Percentiles rank a stretch among this genome's conserved stretches.
Conservation (phyloP, 2,329 filamentous ascomycete species). For the Paecilomyces fulvus region DNA sequence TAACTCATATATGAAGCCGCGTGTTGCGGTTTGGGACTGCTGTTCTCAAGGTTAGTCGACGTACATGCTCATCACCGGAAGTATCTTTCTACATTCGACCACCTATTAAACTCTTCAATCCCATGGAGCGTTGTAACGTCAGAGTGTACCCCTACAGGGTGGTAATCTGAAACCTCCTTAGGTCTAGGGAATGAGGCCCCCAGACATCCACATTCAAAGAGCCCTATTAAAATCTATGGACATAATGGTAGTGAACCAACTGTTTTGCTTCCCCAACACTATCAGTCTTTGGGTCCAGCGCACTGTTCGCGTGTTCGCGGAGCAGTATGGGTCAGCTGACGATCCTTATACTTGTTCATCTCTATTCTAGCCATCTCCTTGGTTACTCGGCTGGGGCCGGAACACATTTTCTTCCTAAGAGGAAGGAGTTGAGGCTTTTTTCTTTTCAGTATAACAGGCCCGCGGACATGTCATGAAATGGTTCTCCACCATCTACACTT, state of each 20-base stretch:
- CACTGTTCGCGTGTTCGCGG: neutral
- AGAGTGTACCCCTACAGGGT: neutral
- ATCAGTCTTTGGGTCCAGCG: neutral
- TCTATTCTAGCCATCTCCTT: neutral
- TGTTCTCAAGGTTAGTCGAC: neutral
- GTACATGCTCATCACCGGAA: neutral
- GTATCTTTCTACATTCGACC: neutral
- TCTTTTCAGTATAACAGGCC: neutral
- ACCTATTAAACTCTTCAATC: neutral
- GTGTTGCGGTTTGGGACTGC: neutral
- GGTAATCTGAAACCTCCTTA: neutral
- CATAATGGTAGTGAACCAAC: neutral
- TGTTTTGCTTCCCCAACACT: neutral
- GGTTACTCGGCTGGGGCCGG: too few species aligned
- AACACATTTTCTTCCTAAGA: neutral
- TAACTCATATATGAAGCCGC: neutral
- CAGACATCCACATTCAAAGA: neutral
- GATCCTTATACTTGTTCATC: neutral
- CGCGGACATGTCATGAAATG: neutral
- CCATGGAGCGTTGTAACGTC: neutral
- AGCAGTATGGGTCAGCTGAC: neutral
- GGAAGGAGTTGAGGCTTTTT: neutral
- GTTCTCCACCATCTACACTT: neutral
- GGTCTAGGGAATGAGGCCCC: neutral
- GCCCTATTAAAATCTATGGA: neutral